Evolutionary conservation across 176 grass and related monocot genomes (phyloP), one percentile per base, ranked within the genome.

Genomic region (Aegilops speltoides): DNA sequence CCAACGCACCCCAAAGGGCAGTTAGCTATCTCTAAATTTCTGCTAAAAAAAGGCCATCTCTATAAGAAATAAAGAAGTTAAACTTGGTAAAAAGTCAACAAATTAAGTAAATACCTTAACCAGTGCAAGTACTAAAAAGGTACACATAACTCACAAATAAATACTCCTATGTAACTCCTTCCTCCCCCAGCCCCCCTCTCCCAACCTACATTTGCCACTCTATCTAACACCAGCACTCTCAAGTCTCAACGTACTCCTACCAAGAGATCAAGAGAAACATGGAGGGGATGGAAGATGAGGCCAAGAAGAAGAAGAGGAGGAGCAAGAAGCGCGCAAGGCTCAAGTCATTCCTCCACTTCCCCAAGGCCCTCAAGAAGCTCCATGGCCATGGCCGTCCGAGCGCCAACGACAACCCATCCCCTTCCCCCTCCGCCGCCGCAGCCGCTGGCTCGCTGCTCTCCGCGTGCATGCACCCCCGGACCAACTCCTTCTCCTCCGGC

Each of bases 391-490:
- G 25, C 74, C 74, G 17, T 33, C 4, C 54, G 14, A 61, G 20
- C 76, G 52, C 52, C 29, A 34, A 79, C 54, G 7, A 61, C 54
- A 61, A 79, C 19, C 29, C 76, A 13, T 25, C 38, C 37, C 37
- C 22, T 1, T 19, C 48, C 0, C 24, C 57, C 5, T 13, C 73
- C 7, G 28, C 73, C 45, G 29, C 45, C 8, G 17, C 66, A 3
- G 66, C 68, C 6, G 11, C 46, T 3, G 8, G 75, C 0, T 84
- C 76, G 23, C 64, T 89, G 67, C 82, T 89, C 40, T 85, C 87
- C 56, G 82, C 76, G 17, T 89, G 87, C 76, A 84, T 84, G 82
- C 81, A 89, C 17, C 87, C 87, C 11, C 75, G 87, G 76, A 89
- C 87, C n/a, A 41, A 72, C 16, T 89, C 87, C 82, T 89, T 89